These are phyloP conservation scores for Clavaria fumosa DNA, from an alignment of 768 basidiomycete species.

Conservation along the genomic window DNA sequence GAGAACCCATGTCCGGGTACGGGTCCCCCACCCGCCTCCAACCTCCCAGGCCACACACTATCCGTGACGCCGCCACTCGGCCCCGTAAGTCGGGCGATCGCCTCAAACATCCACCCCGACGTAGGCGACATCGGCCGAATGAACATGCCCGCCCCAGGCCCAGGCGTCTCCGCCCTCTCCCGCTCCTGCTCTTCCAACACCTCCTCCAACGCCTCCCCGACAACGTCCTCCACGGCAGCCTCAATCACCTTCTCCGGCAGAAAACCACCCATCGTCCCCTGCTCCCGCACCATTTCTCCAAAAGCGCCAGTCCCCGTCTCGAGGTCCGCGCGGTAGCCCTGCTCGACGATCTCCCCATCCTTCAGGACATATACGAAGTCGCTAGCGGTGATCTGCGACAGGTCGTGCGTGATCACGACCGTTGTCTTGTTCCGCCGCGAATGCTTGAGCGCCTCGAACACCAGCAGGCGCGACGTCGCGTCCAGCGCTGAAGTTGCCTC, in stretches of 20 bases:
- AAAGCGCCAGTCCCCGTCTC: slow-evolving; percentile 55
- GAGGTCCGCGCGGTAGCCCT: slow-evolving; percentile 74
- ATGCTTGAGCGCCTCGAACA: slow-evolving; percentile 9
- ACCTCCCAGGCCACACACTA: background rate
- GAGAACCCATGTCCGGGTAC: too few species aligned
- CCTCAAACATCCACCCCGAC: slow-evolving; percentile 78
- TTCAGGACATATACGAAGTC: slow-evolving; percentile 94
- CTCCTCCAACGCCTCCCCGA: slow-evolving; percentile 32
- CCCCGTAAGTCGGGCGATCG: slow-evolving; percentile 51
- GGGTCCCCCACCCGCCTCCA: too few species aligned
- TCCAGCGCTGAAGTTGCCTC: slow-evolving; percentile 43
- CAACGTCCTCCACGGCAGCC: slow-evolving; percentile 24
- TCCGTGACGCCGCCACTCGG: slow-evolving; percentile 20
- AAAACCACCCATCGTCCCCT: slow-evolving; percentile 34
- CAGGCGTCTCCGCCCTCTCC: slow-evolving; percentile 23
- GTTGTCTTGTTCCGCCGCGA: slow-evolving; percentile 59
- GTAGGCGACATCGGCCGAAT: slow-evolving; percentile 23
- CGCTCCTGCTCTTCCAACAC: slow-evolving; percentile 27
- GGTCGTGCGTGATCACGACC: slow-evolving; percentile 82
- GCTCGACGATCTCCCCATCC: slow-evolving; percentile 65
- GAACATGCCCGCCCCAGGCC: slow-evolving; percentile 15
- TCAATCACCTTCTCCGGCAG: slow-evolving; percentile 16
- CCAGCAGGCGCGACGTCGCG: slow-evolving; percentile 8
- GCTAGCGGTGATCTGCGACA: slow-evolving; percentile 53
- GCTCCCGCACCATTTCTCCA: slow-evolving; percentile 45